Percentiles rank a stretch among this genome's conserved stretches.
These are phyloP conservation scores for Verticillium nonalfalfae DNA, from an alignment of 2,329 filamentous ascomycete species.

Conservation along the genomic window DNA sequence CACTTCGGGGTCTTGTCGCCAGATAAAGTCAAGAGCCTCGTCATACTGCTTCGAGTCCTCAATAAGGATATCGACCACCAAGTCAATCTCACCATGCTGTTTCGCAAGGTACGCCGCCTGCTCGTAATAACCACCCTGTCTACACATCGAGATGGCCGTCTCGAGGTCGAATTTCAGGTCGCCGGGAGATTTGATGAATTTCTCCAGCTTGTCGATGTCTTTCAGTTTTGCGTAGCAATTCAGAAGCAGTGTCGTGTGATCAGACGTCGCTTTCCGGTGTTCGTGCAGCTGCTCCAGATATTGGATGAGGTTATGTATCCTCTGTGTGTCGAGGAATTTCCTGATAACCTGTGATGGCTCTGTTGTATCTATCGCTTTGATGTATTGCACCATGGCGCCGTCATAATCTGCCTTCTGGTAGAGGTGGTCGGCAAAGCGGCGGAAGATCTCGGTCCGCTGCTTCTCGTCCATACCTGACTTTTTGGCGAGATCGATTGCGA, in stretches of 20 bases:
- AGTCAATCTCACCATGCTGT: slow-evolving; percentile 86
- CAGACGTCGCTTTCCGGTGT: slow-evolving; percentile 84
- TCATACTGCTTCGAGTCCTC: slow-evolving; percentile 89
- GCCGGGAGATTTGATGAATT: slow-evolving; percentile 91
- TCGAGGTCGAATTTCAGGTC: slow-evolving; percentile 96
- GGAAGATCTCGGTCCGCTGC: slow-evolving; percentile 87
- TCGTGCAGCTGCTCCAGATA: slow-evolving; percentile 96
- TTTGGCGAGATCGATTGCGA: slow-evolving; percentile 88
- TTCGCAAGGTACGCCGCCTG: slow-evolving; percentile 94
- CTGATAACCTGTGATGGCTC: slow-evolving; percentile 95
- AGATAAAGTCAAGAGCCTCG: slow-evolving; percentile 87
- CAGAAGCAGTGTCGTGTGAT: slow-evolving; percentile 88
- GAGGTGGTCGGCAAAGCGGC: slow-evolving; percentile 87
- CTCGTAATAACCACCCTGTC: slow-evolving; percentile 93
- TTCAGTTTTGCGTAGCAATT: slow-evolving; percentile 99
- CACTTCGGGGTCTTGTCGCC: slow-evolving; percentile 71
- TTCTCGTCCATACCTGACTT: slow-evolving; percentile 73
- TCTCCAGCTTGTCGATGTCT: slow-evolving; percentile 91
- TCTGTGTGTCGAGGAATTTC: slow-evolving; percentile 95
- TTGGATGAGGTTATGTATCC: slow-evolving; percentile 94
- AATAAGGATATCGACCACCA: slow-evolving; percentile 92
- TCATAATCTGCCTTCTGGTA: slow-evolving; percentile 96
- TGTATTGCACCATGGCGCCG: slow-evolving; percentile 97
- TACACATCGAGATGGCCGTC: slow-evolving; percentile 94
- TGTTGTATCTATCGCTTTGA: slow-evolving; percentile 91